Evolutionary conservation across 2,329 filamentous ascomycete species (phyloP).

Genomic region (Colletotrichum liaoningense): DNA sequence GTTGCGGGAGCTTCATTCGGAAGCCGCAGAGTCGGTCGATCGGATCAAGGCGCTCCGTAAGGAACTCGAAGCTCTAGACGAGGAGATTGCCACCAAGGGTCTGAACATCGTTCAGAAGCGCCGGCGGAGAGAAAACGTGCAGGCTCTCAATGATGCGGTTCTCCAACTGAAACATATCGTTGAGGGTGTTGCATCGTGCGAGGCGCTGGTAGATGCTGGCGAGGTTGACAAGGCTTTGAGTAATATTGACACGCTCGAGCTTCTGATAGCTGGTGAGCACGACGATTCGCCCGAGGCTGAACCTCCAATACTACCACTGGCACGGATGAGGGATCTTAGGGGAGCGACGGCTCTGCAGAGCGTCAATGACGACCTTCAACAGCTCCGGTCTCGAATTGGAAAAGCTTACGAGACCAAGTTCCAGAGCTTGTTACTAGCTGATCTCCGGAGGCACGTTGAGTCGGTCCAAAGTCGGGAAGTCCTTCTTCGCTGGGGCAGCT

Average conservation of each 20-base stretch:
- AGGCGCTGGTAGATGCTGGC: slow-evolving; percentile 84
- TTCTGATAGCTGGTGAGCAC: slow-evolving; percentile 80
- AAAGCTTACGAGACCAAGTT: slow-evolving; percentile 88
- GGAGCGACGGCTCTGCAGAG: slow-evolving; percentile 83
- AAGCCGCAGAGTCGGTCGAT: slow-evolving; percentile 90
- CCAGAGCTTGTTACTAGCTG: slow-evolving; percentile 79
- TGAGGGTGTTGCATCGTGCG: slow-evolving; percentile 79
- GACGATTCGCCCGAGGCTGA: slow-evolving; percentile 49
- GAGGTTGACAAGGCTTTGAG: slow-evolving; percentile 84
- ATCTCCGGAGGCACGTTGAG: slow-evolving; percentile 84
- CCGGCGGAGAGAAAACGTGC: slow-evolving; percentile 84
- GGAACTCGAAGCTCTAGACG: slow-evolving; percentile 84
- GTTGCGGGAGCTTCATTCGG: slow-evolving; percentile 88
- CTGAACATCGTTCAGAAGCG: slow-evolving; percentile 88
- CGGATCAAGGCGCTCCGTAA: slow-evolving; percentile 84
- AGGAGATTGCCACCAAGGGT: slow-evolving; percentile 87
- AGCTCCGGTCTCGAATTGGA: slow-evolving; percentile 83
- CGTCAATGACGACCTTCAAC: slow-evolving; percentile 80
- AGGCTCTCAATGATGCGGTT: slow-evolving; percentile 84
- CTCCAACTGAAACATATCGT: slow-evolving; percentile 85
- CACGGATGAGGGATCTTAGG: slow-evolving; percentile 74
- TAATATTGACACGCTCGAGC: slow-evolving; percentile 81
- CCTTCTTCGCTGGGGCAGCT: slow-evolving; percentile 84
- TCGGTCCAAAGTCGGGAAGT: slow-evolving; percentile 78
- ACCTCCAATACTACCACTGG: slow-evolving; percentile 44